Percentiles rank a stretch among this genome's conserved stretches.
phyloP scores from a whole-genome alignment of 2,329 filamentous ascomycete species.

The Aspergillus jensenii region DNA sequence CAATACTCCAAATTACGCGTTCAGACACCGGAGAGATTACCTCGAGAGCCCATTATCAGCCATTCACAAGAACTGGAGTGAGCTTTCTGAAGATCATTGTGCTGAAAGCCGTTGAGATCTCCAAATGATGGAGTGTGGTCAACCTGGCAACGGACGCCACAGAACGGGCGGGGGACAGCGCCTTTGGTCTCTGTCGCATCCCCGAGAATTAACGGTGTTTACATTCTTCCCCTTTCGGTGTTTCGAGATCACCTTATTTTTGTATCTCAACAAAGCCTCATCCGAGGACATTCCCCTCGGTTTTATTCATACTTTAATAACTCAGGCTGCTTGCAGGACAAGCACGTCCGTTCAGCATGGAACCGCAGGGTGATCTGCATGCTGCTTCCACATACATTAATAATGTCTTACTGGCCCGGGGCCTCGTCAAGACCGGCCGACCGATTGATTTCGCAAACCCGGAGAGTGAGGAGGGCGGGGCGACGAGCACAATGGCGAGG shows the following conservation, averaged over 20 bases:
- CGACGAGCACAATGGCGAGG: slow-evolving; percentile 72
- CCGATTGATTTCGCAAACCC: slow-evolving; percentile 77
- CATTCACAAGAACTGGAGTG: neutral
- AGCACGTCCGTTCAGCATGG: slow-evolving; percentile 35
- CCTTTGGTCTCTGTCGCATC: slow-evolving; percentile 16
- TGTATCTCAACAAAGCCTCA: neutral
- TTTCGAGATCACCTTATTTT: slow-evolving; percentile 12
- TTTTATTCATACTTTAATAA: slow-evolving; percentile 5
- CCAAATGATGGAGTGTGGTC: slow-evolving; percentile 3
- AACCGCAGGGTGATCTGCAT: slow-evolving; percentile 51
- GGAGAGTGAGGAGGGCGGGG: slow-evolving; percentile 58
- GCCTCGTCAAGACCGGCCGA: slow-evolving; percentile 58
- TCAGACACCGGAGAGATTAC: neutral
- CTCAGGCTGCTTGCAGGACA: slow-evolving; percentile 26
- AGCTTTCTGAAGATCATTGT: neutral
- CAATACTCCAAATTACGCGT: neutral
- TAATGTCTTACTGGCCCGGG: slow-evolving; percentile 64
- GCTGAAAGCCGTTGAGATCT: neutral
- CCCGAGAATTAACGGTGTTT: slow-evolving; percentile 36
- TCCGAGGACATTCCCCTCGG: slow-evolving; percentile 2
- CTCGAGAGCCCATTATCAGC: slow-evolving; percentile 16
- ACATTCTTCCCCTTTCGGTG: slow-evolving; percentile 44
- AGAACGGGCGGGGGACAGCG: slow-evolving; percentile 19
- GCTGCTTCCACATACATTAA: slow-evolving; percentile 65
- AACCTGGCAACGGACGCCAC: slow-evolving; percentile 17